Evolutionary conservation across 169 alveolate genomes (phyloP), one percentile per base, ranked within the genome.

Genomic region (Plasmodium billcollinsi): DNA sequence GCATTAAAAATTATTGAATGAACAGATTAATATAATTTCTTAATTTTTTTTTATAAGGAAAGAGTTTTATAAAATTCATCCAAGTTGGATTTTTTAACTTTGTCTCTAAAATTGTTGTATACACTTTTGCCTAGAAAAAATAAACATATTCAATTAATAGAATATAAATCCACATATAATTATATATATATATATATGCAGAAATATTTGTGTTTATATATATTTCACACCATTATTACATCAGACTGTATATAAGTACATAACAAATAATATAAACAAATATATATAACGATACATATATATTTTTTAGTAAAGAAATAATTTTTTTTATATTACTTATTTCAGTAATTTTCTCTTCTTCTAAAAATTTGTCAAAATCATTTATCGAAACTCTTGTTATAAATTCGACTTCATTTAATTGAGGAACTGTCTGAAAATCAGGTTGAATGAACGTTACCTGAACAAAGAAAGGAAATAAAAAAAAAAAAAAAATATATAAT

Each of bases 401-500:
- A 86, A 72, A 86, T 47, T 86, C 92, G 11, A 72, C 76, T 86
- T 86, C 92, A 61, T 59, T 86, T 73, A 61, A 15, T 52, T 72
- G 92, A 47, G 92, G 92, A 29, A 20, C 50, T 11, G 88, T 65
- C 33, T 71, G 58, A 49, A 72, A 72, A 26, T 70, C 76, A 7
- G 92, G 88, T 26, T 56, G 33, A 20, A 86, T 61, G 49, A 70
- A 71, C 11, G 85, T 74, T 15, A 72, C 58, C 92, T 86, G 45
- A 9, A 49, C 8, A 39, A 39, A 39, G 47, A 9, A 39, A 39
- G 45, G 65, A 54, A 50, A 62, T 24, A 45, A 49, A 1, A 21
- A 33, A 49, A 56, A 61, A 69, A 18, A 21, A 4, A 15, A 21
- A 67, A 14, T n/a, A n/a, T n/a, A 8, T 20, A 70, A 47, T 69